Evolutionary conservation across 202 grass and related monocot species (phyloP), one percentile per base, ranked within the genome.

Genomic region (Musa balbisiana): DNA sequence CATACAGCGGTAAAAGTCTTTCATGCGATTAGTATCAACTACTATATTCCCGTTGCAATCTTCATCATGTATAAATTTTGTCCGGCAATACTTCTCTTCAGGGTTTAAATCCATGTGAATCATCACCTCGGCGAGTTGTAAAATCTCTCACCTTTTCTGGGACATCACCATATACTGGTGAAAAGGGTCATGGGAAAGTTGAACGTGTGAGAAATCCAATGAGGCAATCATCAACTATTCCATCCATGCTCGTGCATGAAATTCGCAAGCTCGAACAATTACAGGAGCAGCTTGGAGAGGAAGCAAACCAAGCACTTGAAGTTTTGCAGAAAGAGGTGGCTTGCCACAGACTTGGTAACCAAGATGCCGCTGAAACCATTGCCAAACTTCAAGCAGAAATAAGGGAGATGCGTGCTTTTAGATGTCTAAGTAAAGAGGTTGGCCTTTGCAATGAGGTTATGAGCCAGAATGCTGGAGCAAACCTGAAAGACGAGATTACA

Each of bases 191-290:
- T 17, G 52, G 10, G 11, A 90, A 82, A 2, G 52, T 49, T 11
- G 75, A 78, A 79, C 56, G 49, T 2, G 15, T 58, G 49, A 87
- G 78, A 49, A 85, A 81, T 59, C 85, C 80, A 1, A 67, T 94
- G 53, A 92, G 89, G 73, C 91, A 99, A 85, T 99, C 95, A 55
- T 87, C 83, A 72, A 94, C 91, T 59, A 89, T 83, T 59, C 95
- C 95, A 70, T 89, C 87, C 77, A 85, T 92, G 85, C 84, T 99
- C n/a, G 87, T 90, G 74, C 85, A 94, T 76, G 95, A 99, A 84
- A 99, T 99, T 60, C 95, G 91, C 81, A 99, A 99, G 83, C 85
- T 99, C 55, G 95, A 99, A 69, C 95, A 94, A 51, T 73, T 94
- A 68, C 89, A 99, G 24, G 85, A 92, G 59, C 91, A 99, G 80